Conservation (phyloP, 1,139 yeast genomes). For the Candida sanyaensis region DNA sequence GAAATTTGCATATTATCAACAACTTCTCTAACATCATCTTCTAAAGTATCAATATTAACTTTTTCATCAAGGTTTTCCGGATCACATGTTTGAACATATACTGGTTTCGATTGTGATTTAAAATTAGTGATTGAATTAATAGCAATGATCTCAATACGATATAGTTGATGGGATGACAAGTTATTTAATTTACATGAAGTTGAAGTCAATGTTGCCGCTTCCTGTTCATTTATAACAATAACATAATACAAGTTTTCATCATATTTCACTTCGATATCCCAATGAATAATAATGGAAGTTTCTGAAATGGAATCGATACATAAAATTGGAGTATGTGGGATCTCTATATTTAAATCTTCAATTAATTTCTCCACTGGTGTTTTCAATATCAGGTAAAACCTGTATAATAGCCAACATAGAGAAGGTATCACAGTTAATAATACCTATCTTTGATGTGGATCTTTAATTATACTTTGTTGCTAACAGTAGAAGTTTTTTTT, state of each 20-base stretch:
- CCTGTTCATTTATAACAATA: conserved; percentile 37
- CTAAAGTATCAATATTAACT: conserved; percentile 11
- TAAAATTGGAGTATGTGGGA: conserved; percentile 43
- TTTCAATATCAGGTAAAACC: conserved; percentile 36
- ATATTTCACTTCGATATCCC: conserved; percentile 39
- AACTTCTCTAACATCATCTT: conserved; percentile 7
- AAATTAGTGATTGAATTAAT: conserved; percentile 40
- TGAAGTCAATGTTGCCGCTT: conserved; percentile 40
- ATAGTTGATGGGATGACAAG: conserved; percentile 28
- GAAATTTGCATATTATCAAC: neutral
- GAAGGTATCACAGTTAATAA: conserved; percentile 46
- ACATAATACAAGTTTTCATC: conserved; percentile 40
- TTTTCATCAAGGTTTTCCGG: conserved; percentile 11
- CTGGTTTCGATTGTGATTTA: conserved; percentile 36
- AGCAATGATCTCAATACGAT: conserved; percentile 43
- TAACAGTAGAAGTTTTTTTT: neutral
- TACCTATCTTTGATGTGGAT: conserved; percentile 28
- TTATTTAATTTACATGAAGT: conserved; percentile 41
- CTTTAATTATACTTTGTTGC: neutral
- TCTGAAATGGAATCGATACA: conserved; percentile 40
- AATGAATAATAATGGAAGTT: conserved; percentile 38
- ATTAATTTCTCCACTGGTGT: conserved; percentile 42
- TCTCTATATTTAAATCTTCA: conserved; percentile 39
- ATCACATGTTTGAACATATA: conserved; percentile 20
- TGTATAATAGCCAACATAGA: conserved; percentile 42